Evolutionary conservation across 78 protist genomes (phyloP).

Genomic region (Dictyostelium citrinum): DNA sequence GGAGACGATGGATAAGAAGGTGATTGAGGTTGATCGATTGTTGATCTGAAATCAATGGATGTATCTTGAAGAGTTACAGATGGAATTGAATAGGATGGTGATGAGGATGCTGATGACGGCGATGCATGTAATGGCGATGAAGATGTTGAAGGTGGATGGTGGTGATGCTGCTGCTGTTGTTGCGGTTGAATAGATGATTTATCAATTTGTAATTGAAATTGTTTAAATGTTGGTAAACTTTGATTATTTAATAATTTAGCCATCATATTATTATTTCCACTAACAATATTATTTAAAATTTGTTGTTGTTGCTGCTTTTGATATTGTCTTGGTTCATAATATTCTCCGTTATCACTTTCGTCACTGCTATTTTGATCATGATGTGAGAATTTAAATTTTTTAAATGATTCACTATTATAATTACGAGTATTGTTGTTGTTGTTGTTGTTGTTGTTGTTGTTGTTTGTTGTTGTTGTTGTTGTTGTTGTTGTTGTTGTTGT

Average conservation of each 20-base stretch:
- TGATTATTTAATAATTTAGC: not conserved
- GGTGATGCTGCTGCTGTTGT: constrained; percentile 3
- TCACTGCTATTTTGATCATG: not conserved
- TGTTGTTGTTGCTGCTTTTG: not conserved
- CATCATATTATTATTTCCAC: not conserved
- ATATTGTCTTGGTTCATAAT: not conserved
- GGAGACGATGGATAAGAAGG: constrained; percentile 6
- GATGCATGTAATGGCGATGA: constrained; percentile 1
- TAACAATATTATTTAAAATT: no score
- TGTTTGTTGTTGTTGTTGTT: not conserved
- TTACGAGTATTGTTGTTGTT: not conserved
- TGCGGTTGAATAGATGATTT: not conserved
- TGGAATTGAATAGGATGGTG: constrained; percentile 19
- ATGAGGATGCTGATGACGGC: constrained; percentile 14
- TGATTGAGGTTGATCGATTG: constrained; percentile 17
- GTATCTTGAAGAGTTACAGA: not conserved
- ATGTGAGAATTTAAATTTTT: constrained; percentile 5
- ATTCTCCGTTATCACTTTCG: constrained; percentile 16
- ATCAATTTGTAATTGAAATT: not conserved
- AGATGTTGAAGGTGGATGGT: not conserved
- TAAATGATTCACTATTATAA: not conserved
- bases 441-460: not conserved
- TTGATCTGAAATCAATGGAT: not conserved
- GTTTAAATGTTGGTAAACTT: constrained; percentile 16
- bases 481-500: not conserved